These are phyloP conservation scores for Diaporthe aspalathi DNA, from an alignment of 2,329 filamentous ascomycete genomes.

Conservation along the genomic window DNA sequence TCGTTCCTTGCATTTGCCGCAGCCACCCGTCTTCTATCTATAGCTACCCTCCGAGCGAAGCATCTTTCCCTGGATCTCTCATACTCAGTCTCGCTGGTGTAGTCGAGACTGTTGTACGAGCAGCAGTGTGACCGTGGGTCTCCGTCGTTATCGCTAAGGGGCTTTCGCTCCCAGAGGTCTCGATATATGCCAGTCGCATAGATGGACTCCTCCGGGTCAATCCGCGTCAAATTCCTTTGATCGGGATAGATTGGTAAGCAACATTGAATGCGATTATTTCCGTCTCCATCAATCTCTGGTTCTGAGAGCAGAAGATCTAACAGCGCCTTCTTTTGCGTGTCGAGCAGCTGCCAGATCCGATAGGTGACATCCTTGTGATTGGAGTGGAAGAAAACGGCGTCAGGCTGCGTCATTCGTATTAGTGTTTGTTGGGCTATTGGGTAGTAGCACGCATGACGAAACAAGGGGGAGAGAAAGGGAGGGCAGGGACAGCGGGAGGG, in stretches of 20 bases:
- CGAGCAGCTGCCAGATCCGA: conserved; percentile 44
- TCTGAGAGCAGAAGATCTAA: conserved; percentile 40
- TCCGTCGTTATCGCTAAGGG: background rate
- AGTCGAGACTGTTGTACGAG: background rate
- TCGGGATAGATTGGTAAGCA: conserved; percentile 41
- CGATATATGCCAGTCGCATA: conserved; percentile 43
- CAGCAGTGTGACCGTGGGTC: conserved; percentile 11
- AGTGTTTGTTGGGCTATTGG: background rate
- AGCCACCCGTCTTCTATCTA: too few relatives aligned
- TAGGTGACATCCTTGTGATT: conserved; percentile 40
- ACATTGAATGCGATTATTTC: background rate
- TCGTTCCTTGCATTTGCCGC: too few relatives aligned
- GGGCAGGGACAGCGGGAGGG: background rate
- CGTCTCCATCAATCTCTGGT: conserved; percentile 31
- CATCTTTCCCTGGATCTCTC: too few relatives aligned
- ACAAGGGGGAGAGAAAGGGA: background rate
- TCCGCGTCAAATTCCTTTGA: conserved; percentile 41
- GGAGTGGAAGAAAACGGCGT: conserved; percentile 43
- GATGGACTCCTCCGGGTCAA: conserved; percentile 46
- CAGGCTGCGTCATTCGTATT: conserved; percentile 6
- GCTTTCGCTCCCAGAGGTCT: conserved; percentile 46
- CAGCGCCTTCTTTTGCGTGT: conserved; percentile 42
- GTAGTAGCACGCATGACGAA: too few relatives aligned
- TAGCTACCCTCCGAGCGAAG: too few relatives aligned
- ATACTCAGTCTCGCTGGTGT: too few relatives aligned